A percentile compares a stretch with the other conserved stretches of the same genome.
Conservation (phyloP, 1,284 basidiomycete species). For the Coniophora puteana region DNA sequence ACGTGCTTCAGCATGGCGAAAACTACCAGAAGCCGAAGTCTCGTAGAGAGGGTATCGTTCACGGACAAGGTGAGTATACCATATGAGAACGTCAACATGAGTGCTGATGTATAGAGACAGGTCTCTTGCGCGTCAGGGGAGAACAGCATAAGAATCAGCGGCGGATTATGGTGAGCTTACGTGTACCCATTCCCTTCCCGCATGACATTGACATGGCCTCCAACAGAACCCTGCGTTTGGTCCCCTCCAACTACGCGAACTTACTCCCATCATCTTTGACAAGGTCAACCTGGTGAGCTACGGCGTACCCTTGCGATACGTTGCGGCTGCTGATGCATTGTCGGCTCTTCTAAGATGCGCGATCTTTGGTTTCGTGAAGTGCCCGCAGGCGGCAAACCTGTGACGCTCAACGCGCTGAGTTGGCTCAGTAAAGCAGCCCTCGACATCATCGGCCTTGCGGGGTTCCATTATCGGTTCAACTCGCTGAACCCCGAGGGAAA, state of each 20-base stretch:
- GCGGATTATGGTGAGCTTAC: conserved; percentile 19
- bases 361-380: conserved; percentile 39
- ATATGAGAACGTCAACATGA: too few species aligned
- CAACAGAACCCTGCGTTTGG: conserved; percentile 59
- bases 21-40: too few species aligned
- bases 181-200: too few species aligned
- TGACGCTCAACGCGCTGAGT: conserved; percentile 40
- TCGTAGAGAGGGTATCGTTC: too few species aligned
- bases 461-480: conserved; percentile 68
- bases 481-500: conserved; percentile 33
- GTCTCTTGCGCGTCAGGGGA: neutral
- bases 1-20: too few species aligned
- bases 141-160: too few species aligned
- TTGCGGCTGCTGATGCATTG: too few species aligned
- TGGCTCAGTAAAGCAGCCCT: conserved; percentile 58
- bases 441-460: conserved; percentile 68
- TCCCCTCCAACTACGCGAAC: conserved; percentile 46
- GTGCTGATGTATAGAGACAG: too few species aligned
- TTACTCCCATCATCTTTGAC: conserved; percentile 51
- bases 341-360: too few species aligned
- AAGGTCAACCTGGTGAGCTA: conserved; percentile 45
- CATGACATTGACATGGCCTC: neutral
- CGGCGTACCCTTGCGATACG: neutral
- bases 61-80: too few species aligned
- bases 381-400: conserved; percentile 11